Percentiles rank a stretch among this genome's conserved stretches.
These are phyloP conservation scores for Penicillium coffeae DNA, from an alignment of 495 filamentous ascomycete species.

Conservation along the genomic window DNA sequence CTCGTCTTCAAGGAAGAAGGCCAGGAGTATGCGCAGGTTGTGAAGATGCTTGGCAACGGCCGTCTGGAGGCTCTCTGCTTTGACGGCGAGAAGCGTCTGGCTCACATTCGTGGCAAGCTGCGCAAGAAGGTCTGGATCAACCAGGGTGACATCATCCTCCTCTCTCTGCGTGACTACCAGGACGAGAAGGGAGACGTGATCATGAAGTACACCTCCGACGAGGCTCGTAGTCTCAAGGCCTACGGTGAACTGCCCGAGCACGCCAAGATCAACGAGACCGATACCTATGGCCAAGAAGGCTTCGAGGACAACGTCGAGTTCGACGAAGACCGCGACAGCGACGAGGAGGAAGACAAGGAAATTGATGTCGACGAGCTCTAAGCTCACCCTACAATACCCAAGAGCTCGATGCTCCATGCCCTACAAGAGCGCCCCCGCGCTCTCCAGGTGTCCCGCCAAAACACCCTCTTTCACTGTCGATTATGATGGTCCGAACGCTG, in stretches of 20 bases:
- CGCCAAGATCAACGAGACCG: conserved; percentile 99
- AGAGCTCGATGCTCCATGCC: conserved; percentile 33
- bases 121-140: conserved; percentile 99
- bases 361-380: conserved; percentile 60
- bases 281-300: conserved; percentile 72
- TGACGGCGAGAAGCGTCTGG: conserved; percentile 69
- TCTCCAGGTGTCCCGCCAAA: conserved; percentile 26
- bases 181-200: conserved; percentile 99
- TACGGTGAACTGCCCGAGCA: conserved; percentile 96
- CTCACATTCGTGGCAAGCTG: conserved; percentile 73
- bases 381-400: conserved; percentile 23
- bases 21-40: conserved; percentile 97
- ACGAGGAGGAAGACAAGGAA: conserved; percentile 56
- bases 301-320: conserved; percentile 59
- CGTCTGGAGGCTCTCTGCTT: conserved; percentile 96
- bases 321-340: conserved; percentile 55
- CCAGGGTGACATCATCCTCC: conserved; percentile 96
- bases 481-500: conserved; percentile 18
- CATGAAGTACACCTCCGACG: conserved; percentile 96
- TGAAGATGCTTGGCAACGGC: conserved; percentile 98
- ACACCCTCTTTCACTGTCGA: conserved; percentile 17
- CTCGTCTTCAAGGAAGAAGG: conserved; percentile 98
- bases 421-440: conserved; percentile 33
- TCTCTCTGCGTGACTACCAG: conserved; percentile 96
- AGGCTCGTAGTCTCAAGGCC: conserved; percentile 89